These are phyloP conservation scores for Aspergillus sp. DNA, from an alignment of 2,329 filamentous ascomycete genomes.

Conservation along the genomic window DNA sequence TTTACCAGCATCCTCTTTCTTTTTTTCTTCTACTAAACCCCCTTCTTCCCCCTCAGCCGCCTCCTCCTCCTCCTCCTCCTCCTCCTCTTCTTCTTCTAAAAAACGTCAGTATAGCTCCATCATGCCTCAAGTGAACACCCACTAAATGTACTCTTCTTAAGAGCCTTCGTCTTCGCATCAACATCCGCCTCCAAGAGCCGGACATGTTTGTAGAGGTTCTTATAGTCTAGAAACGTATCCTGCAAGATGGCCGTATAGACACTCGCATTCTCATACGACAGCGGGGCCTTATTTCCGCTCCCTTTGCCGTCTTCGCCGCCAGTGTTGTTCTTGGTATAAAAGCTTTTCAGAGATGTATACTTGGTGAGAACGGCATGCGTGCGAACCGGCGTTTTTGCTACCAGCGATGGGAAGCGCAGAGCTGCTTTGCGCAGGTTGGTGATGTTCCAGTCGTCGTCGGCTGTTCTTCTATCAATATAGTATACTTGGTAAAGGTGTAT, in stretches of 20 bases:
- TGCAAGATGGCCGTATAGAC: not conserved
- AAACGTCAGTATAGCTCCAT: too few relatives aligned
- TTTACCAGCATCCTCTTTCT: too few relatives aligned
- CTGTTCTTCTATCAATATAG: not conserved
- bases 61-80: too few relatives aligned
- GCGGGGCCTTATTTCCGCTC: not conserved
- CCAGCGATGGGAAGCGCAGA: not conserved
- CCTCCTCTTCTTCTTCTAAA: too few relatives aligned
- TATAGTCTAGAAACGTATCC: not conserved
- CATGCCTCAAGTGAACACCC: too few relatives aligned
- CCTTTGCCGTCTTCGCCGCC: too few relatives aligned
- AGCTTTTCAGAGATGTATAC: not conserved
- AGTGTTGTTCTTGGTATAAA: not conserved
- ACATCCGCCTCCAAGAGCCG: not conserved
- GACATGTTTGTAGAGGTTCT: not conserved
- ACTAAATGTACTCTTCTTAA: not conserved
- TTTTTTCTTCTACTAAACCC: too few relatives aligned
- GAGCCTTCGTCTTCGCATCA: not conserved
- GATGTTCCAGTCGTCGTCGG: not conserved
- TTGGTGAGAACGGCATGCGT: not conserved
- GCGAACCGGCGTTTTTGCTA: not conserved
- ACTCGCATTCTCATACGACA: not conserved
- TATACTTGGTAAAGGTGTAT: not conserved
- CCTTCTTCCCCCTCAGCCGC: too few relatives aligned
- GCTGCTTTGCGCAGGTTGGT: not conserved